Evolutionary conservation across 2,329 filamentous ascomycete genomes (phyloP), one percentile per base, ranked within the genome.

Genomic region (Arthrocladium fulminans): DNA sequence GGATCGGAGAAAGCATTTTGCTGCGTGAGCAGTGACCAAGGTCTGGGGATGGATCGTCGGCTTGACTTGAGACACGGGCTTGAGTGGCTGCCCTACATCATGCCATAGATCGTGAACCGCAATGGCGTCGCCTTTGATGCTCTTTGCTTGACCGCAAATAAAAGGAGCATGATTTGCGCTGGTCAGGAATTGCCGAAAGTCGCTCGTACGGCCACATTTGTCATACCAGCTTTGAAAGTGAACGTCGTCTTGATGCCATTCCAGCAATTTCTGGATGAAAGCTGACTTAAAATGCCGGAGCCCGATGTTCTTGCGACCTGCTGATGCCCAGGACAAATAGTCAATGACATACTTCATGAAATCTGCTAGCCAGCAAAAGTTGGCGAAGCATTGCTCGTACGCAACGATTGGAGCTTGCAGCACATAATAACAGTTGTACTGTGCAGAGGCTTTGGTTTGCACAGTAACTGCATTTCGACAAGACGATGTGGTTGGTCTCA

Each of bases 271-370:
- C 7, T 22, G 2, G 1, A 39, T 6, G 54, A 92, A 92, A 0
- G 69, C 57, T 0, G 50, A 49, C 7, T 70, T 67, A 53, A 92
- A 89, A 45, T 79, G 65, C 2, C 66, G 47, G 0, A 88, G 67
- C 0, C 65, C 63, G 1, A 84, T 73, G 1, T 15, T 29, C 7
- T 61, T 56, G 1, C 53, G 47, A 27, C 51, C 51, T 9, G 56
- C 43, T 1, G 52, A 44, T 5, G 59, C 44, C 5, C 25, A 15
- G 12, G 37, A 13, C 41, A 84, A 68, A 54, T 76, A 92, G 52
- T 88, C 83, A 1, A 88, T 71, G 20, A 84, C 74, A 57, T 88
- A 80, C 59, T 89, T 90, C 0, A 76, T 73, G 0, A 92, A 67
- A 45, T 83, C 74, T 0, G 79, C 82, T 1, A 89, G 64, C 85